A percentile compares a stretch with the other conserved stretches of the same genome.
Evolutionary conservation across 208 protist species (phyloP).

Genomic region (Balamuthia mandrillaris): DNA sequence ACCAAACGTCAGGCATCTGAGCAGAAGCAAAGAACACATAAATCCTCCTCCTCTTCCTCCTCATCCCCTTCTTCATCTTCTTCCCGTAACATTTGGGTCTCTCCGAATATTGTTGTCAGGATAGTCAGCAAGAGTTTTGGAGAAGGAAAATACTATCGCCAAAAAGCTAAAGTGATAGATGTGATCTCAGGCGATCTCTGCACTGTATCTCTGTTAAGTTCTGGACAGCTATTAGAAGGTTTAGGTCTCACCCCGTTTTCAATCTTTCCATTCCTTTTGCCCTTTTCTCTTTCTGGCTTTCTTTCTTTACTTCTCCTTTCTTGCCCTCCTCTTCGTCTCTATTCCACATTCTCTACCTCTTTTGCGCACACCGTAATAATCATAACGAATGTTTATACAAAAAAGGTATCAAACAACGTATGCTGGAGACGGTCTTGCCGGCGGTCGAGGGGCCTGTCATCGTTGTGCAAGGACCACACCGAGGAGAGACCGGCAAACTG

Average conservation of each 20-base stretch:
- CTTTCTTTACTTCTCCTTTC: too few relatives aligned
- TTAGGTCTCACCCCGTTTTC: neutral
- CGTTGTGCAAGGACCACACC: neutral
- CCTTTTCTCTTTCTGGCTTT: too few relatives aligned
- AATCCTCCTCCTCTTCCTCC: too few relatives aligned
- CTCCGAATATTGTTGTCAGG: neutral
- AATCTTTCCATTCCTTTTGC: neutral
- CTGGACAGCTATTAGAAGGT: neutral
- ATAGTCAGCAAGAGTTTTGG: constrained; percentile 20
- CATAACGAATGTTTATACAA: neutral
- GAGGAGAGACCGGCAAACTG: neutral
- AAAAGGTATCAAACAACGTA: neutral
- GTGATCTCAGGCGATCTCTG: neutral
- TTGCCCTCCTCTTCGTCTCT: too few relatives aligned
- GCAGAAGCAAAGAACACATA: too few relatives aligned
- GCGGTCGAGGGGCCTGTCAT: neutral
- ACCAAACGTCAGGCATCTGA: too few relatives aligned
- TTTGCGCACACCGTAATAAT: neutral
- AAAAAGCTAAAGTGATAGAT: neutral
- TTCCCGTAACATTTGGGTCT: too few relatives aligned
- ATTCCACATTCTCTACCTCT: neutral
- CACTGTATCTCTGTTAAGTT: neutral
- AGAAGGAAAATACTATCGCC: neutral
- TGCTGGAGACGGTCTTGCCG: constrained; percentile 5
- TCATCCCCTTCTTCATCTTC: too few relatives aligned